Evolutionary conservation across 108 stramenopile genomes (phyloP).

Genomic region (Hondaea fermentalgiana): DNA sequence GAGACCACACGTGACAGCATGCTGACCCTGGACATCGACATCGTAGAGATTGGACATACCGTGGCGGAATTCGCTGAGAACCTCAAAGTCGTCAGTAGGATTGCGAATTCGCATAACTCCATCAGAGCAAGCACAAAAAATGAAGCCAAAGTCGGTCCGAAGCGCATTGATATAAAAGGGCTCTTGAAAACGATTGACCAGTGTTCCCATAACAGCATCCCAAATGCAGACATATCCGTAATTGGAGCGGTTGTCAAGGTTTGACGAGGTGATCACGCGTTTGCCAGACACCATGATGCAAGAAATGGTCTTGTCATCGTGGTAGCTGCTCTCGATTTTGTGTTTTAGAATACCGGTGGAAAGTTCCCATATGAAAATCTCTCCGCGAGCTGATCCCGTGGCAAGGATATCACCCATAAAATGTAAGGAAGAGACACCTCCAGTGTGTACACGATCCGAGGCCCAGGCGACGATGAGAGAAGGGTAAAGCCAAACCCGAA

Average conservation of each 20-base stretch:
- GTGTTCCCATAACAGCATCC: neutral
- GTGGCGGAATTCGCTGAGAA: neutral
- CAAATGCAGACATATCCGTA: neutral
- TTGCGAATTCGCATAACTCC: neutral
- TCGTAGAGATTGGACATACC: neutral
- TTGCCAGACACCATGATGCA: neutral
- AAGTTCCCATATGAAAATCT: neutral
- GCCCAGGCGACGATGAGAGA: neutral
- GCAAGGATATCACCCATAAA: neutral
- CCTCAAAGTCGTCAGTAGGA: neutral
- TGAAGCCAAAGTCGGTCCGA: neutral
- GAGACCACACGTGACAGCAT: neutral
- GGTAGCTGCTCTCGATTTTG: neutral
- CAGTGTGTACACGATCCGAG: neutral
- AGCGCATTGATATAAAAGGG: neutral
- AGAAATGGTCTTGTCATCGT: neutral
- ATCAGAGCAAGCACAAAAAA: neutral
- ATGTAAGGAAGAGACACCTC: neutral
- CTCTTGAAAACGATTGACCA: neutral
- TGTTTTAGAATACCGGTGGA: neutral
- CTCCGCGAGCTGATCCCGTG: neutral
- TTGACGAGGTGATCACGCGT: neutral
- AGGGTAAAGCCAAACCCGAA: conserved; percentile 31
- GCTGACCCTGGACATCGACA: neutral
- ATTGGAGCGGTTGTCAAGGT: neutral